A percentile compares a stretch with the other conserved stretches of the same genome.
Evolutionary conservation across 352 stramenopile genomes (phyloP).

Genomic region (Pilasporangium apinafurcum): DNA sequence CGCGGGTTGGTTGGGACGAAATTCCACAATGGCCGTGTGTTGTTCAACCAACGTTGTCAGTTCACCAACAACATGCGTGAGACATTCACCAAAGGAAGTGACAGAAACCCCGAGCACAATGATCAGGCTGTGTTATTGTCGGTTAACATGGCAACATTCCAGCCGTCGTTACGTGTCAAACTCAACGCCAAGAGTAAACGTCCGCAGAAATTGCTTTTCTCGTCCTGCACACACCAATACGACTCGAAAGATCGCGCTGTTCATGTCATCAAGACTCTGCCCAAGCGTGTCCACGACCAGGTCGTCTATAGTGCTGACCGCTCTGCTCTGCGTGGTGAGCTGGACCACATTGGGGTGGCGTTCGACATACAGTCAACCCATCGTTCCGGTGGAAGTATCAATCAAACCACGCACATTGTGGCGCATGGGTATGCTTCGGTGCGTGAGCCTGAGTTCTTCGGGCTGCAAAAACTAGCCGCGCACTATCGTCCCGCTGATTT

Average conservation of each 20-base stretch:
- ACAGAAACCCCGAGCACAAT: background rate
- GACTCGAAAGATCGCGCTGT: constrained; percentile 30
- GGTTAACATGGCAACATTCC: constrained; percentile 32
- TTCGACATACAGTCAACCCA: constrained; percentile 50
- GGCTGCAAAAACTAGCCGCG: constrained; percentile 2
- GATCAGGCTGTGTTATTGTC: constrained; percentile 24
- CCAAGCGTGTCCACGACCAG: constrained; percentile 46
- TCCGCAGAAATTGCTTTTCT: constrained; percentile 34
- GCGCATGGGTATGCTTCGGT: constrained; percentile 54
- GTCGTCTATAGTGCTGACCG: constrained; percentile 39
- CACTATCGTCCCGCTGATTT: constrained; percentile 16
- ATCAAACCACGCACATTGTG: constrained; percentile 37
- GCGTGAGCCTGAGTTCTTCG: constrained; percentile 25
- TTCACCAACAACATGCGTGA: constrained; percentile 20
- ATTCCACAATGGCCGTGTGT: constrained; percentile 27
- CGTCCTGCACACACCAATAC: constrained; percentile 39
- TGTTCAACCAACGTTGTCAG: constrained; percentile 41
- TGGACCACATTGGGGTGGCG: constrained; percentile 55
- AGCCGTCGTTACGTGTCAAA: constrained; percentile 20
- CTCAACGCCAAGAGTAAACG: constrained; percentile 23
- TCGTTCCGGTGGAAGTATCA: constrained; percentile 15
- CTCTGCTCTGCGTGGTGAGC: constrained; percentile 34
- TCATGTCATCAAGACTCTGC: constrained; percentile 61
- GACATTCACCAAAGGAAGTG: background rate
- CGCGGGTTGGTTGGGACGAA: constrained; percentile 27